Conservation (phyloP, 140 eudicot species). For the Anethum foeniculum region DNA sequence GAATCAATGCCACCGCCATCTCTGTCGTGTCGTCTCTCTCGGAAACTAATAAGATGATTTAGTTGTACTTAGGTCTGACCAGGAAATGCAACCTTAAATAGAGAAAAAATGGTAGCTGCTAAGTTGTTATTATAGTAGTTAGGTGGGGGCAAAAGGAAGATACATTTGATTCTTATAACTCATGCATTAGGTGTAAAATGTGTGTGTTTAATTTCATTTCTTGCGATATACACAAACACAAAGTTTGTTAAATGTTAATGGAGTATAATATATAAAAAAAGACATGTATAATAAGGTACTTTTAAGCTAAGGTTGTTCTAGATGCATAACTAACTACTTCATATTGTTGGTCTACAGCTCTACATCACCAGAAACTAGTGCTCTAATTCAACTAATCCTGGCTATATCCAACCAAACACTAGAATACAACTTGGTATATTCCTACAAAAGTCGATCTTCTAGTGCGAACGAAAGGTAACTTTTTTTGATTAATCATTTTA, state of each 20-base stretch:
- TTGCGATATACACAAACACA: conserved; percentile 1
- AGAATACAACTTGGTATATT: background rate
- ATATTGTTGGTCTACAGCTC: background rate
- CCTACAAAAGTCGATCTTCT: background rate
- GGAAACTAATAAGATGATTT: background rate
- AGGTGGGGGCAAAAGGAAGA: background rate
- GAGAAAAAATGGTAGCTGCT: background rate
- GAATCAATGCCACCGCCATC: background rate
- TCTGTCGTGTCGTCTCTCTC: background rate
- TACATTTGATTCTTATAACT: background rate
- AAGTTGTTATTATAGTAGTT: background rate
- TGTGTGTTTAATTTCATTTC: background rate
- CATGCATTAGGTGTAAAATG: background rate
- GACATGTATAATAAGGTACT: background rate
- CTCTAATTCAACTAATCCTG: background rate
- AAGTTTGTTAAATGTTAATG: background rate
- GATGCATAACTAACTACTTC: background rate
- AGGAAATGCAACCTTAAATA: background rate
- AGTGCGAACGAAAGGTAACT: background rate
- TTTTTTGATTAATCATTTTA: background rate
- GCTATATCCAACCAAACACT: conserved; percentile 2
- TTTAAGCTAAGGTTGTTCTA: background rate
- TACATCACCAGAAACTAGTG: background rate
- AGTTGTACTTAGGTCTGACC: background rate
- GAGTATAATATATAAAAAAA: background rate